Evolutionary conservation across 169 alveolate genomes (phyloP).

Genomic region (Plasmodium yoelii): DNA sequence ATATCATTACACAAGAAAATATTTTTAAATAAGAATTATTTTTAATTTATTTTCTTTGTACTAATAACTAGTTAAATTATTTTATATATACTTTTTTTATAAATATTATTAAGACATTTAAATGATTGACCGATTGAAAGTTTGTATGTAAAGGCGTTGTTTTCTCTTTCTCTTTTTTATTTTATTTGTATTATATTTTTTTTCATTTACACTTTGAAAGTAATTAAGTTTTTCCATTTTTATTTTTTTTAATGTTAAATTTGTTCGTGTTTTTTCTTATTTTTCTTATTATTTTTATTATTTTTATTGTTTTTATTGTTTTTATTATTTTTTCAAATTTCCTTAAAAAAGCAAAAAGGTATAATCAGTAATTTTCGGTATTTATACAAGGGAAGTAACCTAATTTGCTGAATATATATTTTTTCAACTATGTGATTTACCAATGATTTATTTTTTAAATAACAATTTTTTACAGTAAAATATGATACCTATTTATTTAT

Average conservation of each 20-base stretch:
- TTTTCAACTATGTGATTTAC: neutral
- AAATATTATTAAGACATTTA: constrained; percentile 1
- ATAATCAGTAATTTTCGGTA: neutral
- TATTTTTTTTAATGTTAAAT: neutral
- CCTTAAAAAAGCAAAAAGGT: neutral
- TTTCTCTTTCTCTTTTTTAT: neutral
- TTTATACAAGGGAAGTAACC: no score
- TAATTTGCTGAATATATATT: no score
- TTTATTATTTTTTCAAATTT: neutral
- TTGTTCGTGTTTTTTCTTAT: neutral
- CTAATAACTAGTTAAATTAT: neutral
- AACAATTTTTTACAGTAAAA: neutral
- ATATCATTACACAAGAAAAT: neutral
- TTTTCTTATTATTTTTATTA: neutral
- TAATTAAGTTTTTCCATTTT: neutral
- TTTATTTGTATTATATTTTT: neutral
- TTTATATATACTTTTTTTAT: neutral
- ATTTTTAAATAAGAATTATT: no score
- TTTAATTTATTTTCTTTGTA: neutral
- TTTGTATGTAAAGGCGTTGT: neutral
- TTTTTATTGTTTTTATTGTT: neutral
- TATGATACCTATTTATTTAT: neutral
- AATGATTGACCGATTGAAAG: neutral
- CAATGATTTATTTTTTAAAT: constrained; percentile 5
- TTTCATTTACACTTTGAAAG: neutral